Evolutionary conservation across 1,139 yeast species (phyloP).

Genomic region (Taphrina confusa): DNA sequence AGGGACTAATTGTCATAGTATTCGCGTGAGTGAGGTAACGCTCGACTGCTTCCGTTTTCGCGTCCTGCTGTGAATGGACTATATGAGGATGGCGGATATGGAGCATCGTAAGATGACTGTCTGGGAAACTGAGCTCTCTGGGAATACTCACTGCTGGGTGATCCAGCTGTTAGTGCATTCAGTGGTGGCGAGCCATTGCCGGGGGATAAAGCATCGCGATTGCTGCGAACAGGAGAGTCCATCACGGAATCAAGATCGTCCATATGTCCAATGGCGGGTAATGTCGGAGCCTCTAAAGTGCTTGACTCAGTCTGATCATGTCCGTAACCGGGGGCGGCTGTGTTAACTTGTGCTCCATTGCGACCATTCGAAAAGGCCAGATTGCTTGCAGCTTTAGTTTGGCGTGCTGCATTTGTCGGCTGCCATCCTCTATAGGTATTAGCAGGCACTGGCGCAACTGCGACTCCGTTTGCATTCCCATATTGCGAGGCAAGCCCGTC

Average conservation of each 20-base stretch:
- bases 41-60: too few relatives aligned
- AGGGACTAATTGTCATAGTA: too few relatives aligned
- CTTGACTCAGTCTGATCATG: not conserved
- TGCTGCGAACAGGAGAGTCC: not conserved
- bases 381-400: not conserved
- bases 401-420: constrained; percentile 19
- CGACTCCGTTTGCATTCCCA: not conserved
- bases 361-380: not conserved
- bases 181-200: constrained; percentile 25
- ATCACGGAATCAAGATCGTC: constrained; percentile 9
- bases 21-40: too few relatives aligned
- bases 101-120: not conserved
- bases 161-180: constrained; percentile 3
- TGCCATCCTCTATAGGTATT: constrained; percentile 29
- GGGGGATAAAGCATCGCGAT: not conserved
- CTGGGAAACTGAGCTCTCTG: not conserved
- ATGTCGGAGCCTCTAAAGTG: constrained; percentile 1
- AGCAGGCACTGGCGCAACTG: not conserved
- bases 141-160: constrained; percentile 7
- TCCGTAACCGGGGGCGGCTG: not conserved
- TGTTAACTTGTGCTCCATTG: not conserved
- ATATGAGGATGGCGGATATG: not conserved
- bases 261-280: constrained; percentile 5
- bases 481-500: not conserved
- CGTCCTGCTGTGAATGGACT: too few relatives aligned